phyloP scores from a whole-genome alignment of 2,329 filamentous ascomycete species.

The Coleophoma eucalyptorum region DNA sequence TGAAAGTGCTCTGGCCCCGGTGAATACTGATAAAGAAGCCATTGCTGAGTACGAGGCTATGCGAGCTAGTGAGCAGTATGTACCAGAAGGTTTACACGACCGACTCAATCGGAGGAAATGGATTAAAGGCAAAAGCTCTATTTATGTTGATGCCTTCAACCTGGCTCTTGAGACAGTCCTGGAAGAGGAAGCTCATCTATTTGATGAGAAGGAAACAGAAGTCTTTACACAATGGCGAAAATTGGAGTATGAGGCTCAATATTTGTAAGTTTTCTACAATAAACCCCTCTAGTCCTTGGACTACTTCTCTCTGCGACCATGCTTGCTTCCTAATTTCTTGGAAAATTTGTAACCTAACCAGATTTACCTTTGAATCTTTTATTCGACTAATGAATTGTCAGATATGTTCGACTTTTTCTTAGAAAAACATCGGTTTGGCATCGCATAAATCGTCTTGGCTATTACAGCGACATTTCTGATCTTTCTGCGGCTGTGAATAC shows the following conservation, averaged over 20 bases:
- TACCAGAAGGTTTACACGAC: slow-evolving; percentile 36
- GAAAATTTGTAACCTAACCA: too few relatives aligned
- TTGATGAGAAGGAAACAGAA: slow-evolving; percentile 71
- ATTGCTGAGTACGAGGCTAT: slow-evolving; percentile 77
- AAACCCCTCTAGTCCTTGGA: too few relatives aligned
- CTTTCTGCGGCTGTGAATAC: slow-evolving; percentile 59
- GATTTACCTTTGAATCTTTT: too few relatives aligned
- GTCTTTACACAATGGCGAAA: slow-evolving; percentile 74
- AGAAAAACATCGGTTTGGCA: slow-evolving; percentile 93
- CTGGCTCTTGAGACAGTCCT: slow-evolving; percentile 85
- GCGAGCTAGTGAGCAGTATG: slow-evolving; percentile 30
- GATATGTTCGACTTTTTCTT: slow-evolving; percentile 88
- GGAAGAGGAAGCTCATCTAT: slow-evolving; percentile 83
- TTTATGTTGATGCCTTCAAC: slow-evolving; percentile 98
- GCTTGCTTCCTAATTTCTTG: too few relatives aligned
- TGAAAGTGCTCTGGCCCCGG: slow-evolving; percentile 65
- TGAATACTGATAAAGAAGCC: slow-evolving; percentile 65
- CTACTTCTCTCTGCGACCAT: too few relatives aligned
- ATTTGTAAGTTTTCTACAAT: slow-evolving; percentile 58
- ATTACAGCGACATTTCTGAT: slow-evolving; percentile 79
- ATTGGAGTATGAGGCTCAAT: slow-evolving; percentile 82
- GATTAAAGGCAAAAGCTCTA: slow-evolving; percentile 76
- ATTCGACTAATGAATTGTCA: slow-evolving; percentile 28
- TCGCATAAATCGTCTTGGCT: slow-evolving; percentile 71
- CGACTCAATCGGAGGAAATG: slow-evolving; percentile 58